A percentile compares a stretch with the other conserved stretches of the same genome.
Evolutionary conservation across 805 yeast genomes (phyloP).

Genomic region (Ogataea siamensis): DNA sequence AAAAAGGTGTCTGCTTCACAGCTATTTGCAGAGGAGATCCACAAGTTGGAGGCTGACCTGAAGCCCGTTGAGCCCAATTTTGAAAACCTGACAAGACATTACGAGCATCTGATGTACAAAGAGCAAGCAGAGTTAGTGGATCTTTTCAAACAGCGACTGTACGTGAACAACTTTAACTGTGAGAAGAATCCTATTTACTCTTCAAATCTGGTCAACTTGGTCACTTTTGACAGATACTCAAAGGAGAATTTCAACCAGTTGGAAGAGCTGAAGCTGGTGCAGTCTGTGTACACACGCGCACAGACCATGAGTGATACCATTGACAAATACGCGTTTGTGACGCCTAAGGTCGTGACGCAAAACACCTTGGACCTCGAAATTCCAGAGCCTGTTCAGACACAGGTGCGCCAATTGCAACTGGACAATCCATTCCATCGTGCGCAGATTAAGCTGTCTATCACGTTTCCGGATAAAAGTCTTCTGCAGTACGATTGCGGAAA

Average conservation of each 20-base stretch:
- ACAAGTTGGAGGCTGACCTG: slow-evolving; percentile 38
- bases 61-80: slow-evolving; percentile 35
- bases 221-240: slow-evolving; percentile 33
- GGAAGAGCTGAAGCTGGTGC: slow-evolving; percentile 36
- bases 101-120: slow-evolving; percentile 50
- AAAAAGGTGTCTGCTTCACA: slow-evolving; percentile 45
- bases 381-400: slow-evolving; percentile 37
- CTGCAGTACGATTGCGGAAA: slow-evolving; percentile 97
- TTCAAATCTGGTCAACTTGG: slow-evolving; percentile 45
- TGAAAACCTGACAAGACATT: slow-evolving; percentile 53
- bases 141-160: slow-evolving; percentile 52
- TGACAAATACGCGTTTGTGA: slow-evolving; percentile 78
- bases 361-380: slow-evolving; percentile 59
- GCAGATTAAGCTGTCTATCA: slow-evolving; percentile 84
- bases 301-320: slow-evolving; percentile 46
- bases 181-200: slow-evolving; percentile 68
- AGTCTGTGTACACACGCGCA: slow-evolving; percentile 42
- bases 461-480: slow-evolving; percentile 92
- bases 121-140: slow-evolving; percentile 54
- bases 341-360: slow-evolving; percentile 80
- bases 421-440: slow-evolving; percentile 68
- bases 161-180: slow-evolving; percentile 67
- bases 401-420: slow-evolving; percentile 30
- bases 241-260: slow-evolving; percentile 33
- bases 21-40: slow-evolving; percentile 43